Percentiles rank a stretch among this genome's conserved stretches.
Conservation (phyloP, 768 basidiomycete genomes). For the Collybia mongolica region DNA sequence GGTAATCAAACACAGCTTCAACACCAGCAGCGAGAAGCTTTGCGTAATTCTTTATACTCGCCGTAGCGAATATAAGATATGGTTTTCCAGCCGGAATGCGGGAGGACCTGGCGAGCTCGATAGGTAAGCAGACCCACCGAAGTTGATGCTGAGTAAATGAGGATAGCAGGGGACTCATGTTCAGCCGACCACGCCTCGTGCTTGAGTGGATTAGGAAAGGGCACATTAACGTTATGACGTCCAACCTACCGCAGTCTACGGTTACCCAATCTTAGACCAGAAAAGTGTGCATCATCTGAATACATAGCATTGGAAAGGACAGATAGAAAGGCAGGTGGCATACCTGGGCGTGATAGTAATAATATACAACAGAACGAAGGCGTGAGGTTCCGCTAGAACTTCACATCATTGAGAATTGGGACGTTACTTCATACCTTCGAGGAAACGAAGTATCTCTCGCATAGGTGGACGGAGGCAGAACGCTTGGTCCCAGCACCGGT, state of each 20-base stretch:
- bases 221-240: constrained; percentile 15
- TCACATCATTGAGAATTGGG: too few relatives aligned
- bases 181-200: constrained; percentile 7
- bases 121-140: constrained; percentile 30
- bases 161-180: constrained; percentile 21
- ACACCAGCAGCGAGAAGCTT: constrained; percentile 26
- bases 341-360: too few relatives aligned
- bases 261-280: too few relatives aligned
- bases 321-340: too few relatives aligned
- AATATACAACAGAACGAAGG: too few relatives aligned
- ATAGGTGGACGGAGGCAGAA: constrained; percentile 40
- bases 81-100: constrained; percentile 20
- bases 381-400: too few relatives aligned
- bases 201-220: constrained; percentile 23
- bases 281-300: too few relatives aligned
- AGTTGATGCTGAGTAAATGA: constrained; percentile 32
- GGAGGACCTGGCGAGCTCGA: constrained; percentile 23
- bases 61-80: constrained; percentile 28
- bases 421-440: constrained; percentile 22
- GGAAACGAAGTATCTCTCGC: constrained; percentile 30
- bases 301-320: too few relatives aligned
- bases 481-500: constrained; percentile 44
- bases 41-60: constrained; percentile 25
- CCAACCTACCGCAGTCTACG: too few relatives aligned
- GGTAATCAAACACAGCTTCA: constrained; percentile 30